Conservation (phyloP, 257 asterid species). For the Rhazya stricta region DNA sequence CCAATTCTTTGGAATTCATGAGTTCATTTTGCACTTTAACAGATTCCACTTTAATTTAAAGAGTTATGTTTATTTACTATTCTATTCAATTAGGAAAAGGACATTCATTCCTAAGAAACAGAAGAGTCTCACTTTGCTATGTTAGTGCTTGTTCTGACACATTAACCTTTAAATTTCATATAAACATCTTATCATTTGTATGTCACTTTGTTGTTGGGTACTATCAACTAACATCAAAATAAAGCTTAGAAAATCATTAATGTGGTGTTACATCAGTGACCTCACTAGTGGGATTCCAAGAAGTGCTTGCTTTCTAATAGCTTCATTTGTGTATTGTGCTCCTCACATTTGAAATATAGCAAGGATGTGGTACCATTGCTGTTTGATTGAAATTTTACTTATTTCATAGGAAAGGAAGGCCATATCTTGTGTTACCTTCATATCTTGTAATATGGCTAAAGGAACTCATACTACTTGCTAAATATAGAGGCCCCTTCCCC, state of each 20-base stretch:
- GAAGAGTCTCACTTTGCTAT: background rate
- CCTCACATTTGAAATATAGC: background rate
- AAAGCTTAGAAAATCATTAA: background rate
- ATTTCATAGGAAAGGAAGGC: slow-evolving; percentile 4
- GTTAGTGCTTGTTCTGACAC: background rate
- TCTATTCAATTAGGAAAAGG: background rate
- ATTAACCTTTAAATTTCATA: slow-evolving; percentile 10
- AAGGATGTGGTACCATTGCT: slow-evolving; percentile 10
- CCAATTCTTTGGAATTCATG: background rate
- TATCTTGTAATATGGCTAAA: slow-evolving; percentile 15
- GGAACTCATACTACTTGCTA: slow-evolving; percentile 1
- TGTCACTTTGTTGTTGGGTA: background rate
- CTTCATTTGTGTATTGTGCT: background rate
- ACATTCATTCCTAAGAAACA: background rate
- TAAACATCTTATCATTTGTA: background rate
- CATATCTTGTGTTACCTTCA: background rate
- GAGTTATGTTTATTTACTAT: background rate
- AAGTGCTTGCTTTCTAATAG: slow-evolving; percentile 11
- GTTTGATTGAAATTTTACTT: slow-evolving; percentile 17
- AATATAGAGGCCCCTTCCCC: background rate
- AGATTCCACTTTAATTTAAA: background rate
- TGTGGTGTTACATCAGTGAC: slow-evolving; percentile 20
- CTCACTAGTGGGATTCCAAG: background rate
- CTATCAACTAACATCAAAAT: background rate
- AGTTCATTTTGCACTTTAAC: background rate